Evolutionary conservation across 495 filamentous ascomycete species (phyloP).

Genomic region (Penicillium mononematosum): DNA sequence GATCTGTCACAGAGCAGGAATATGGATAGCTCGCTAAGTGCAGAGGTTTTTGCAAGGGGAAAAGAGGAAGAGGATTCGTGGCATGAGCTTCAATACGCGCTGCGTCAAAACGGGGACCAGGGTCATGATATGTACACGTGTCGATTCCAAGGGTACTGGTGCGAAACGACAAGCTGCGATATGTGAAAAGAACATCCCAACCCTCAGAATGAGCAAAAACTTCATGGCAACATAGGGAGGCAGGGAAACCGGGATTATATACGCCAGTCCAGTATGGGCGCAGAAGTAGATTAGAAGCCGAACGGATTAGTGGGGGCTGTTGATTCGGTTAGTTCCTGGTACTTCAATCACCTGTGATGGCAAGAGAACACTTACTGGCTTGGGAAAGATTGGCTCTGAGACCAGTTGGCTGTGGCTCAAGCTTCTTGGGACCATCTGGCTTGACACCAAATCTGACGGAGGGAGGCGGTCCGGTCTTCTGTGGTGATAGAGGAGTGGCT

Average conservation of each 20-base stretch:
- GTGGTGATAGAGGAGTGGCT: constrained; percentile 64
- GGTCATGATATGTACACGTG: constrained; percentile 26
- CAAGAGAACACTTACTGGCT: constrained; percentile 79
- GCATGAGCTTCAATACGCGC: constrained; percentile 16
- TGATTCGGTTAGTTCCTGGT: constrained; percentile 22
- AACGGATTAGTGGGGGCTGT: constrained; percentile 89
- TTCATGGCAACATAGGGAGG: constrained; percentile 15
- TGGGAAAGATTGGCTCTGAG: constrained; percentile 82
- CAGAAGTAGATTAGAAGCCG: constrained; percentile 62
- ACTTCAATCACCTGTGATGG: not conserved
- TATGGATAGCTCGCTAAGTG: constrained; percentile 23
- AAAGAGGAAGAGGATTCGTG: constrained; percentile 11
- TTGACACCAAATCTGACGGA: constrained; percentile 84
- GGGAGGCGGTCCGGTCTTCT: constrained; percentile 92
- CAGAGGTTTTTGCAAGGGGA: constrained; percentile 9
- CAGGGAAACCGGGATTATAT: constrained; percentile 23
- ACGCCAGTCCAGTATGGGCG: constrained; percentile 17
- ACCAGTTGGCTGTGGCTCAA: constrained; percentile 87
- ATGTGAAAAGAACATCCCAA: constrained; percentile 7
- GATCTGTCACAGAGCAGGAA: constrained; percentile 4
- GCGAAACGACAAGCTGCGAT: constrained; percentile 20
- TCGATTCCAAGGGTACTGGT: constrained; percentile 18
- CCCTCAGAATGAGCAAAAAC: constrained; percentile 7
- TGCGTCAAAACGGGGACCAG: constrained; percentile 16
- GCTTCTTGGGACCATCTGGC: constrained; percentile 62